Conservation (phyloP, 495 filamentous ascomycete genomes). For the Aspergillus indologenus region DNA sequence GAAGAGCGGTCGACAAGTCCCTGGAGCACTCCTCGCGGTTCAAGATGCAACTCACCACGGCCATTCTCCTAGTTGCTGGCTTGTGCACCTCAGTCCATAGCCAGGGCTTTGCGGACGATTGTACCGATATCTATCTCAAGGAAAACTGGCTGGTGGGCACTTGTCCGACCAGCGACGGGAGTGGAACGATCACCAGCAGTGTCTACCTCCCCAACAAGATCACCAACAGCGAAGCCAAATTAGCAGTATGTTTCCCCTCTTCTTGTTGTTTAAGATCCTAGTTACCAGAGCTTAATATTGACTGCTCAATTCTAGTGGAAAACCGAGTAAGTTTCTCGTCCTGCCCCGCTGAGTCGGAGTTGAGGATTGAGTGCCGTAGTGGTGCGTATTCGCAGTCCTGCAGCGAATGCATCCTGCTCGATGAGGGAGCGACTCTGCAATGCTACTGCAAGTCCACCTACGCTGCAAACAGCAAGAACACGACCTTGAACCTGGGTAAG, state of each 20-base stretch:
- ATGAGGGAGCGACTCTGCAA: neutral
- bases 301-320: neutral
- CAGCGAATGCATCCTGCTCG: neutral
- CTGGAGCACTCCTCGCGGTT: too few relatives aligned
- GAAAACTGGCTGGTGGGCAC: slow-evolving; percentile 2
- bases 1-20: neutral
- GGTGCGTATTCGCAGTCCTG: neutral
- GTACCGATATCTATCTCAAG: slow-evolving; percentile 3
- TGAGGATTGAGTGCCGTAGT: neutral
- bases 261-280: neutral
- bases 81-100: neutral
- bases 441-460: neutral
- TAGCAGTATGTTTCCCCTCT: neutral
- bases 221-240: neutral
- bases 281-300: neutral
- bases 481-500: neutral
- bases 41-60: neutral
- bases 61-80: neutral
- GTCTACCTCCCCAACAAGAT: slow-evolving; percentile 7
- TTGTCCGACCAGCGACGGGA: slow-evolving; percentile 5
- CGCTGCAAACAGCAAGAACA: neutral
- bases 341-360: too few relatives aligned
- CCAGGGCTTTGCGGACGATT: slow-evolving; percentile 5
- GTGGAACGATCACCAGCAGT: slow-evolving; percentile 5
- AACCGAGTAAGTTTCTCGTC: neutral